Base-by-base conservation (phyloP, 139 green algal genomes). In the Chlamydomonas applanata region DNA sequence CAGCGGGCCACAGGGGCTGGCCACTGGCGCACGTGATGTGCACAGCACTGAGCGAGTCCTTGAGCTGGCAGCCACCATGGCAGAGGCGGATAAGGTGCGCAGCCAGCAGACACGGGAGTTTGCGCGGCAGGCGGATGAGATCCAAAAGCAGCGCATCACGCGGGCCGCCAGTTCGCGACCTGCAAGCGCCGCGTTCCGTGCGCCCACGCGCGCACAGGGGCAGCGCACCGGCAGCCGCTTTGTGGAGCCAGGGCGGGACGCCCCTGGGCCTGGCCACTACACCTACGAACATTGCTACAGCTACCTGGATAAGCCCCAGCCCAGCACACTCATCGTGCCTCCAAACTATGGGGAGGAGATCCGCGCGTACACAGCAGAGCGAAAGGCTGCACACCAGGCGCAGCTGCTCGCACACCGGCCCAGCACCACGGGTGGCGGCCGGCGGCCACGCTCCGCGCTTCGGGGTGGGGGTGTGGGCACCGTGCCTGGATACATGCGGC, bases 41-140 rank as follows among this genome's bases (percentile, higher is more conserved):
- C 59, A 66, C 59, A 66, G 59, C 59, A 40, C 59, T 36, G 59
- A 29, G n/a, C 59, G 59, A 4, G n/a, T 66, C 24, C 17, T 66
- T 29, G 59, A 66, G 59, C 22, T 66, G 25, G 59, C 59, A 2
- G n/a, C 29, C n/a, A 66, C 59, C 24, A 40, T 66, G 59, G 59
- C 59, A 36, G 59, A 66, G 59, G 34, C 59, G 17, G 59, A 66
- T 9, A 66, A 66, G 30, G 29, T 40, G n/a, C 29, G 59, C n/a
- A 66, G 11, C 11, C 59, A 66, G 59, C 59, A 66, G 30, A 25
- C 59, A 35, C 40, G 40, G 7, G 59, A 66, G 59, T 22, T 66
- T 66, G 25, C 59, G 11, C 30, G 25, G 3, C 59, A 66, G 59
- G 59, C 59, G 11, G 30, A 66, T 40, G 59, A 40, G 59, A 66